Base-by-base conservation (phyloP, 2,329 filamentous ascomycete genomes). In the Coccinonectria pachysandricola region DNA sequence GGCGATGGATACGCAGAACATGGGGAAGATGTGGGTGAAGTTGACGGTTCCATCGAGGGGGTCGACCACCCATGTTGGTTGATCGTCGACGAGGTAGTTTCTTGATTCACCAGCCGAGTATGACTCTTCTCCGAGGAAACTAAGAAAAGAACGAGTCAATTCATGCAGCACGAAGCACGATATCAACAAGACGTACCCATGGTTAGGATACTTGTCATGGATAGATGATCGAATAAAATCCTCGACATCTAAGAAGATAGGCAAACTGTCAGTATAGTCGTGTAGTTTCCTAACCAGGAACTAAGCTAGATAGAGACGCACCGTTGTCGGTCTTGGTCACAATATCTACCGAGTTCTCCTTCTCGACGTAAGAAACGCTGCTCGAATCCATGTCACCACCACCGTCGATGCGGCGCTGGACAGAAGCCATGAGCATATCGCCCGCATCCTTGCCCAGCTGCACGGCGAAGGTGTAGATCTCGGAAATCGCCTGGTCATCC, bases 1-100 rank as follows among this genome's bases (percentile, higher is more conserved):
- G 24, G 66, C 79, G 43, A 86, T 84, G 18, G 76, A 82, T 21
- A 86, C 75, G 52, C 81, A 86, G 56, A 82, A 85, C 75, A 84
- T 83, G 32, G 79, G 79, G 46, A 83, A 84, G 5, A 83, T 65
- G 50, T 86, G 81, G 15, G 79, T 82, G 56, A 80, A 86, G 60
- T 86, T 86, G 33, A 86, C 79, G 3, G 81, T 86, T 59, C 78
- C 79, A 45, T 86, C 80, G 15, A 86, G 64, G 7, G 81, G 80
- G 52, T 87, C 81, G 20, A 86, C 67, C 43, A 76, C 73, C 81
- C 80, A 86, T 16, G 80, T 84, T 21, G 79, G 79, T 1, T 56
- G 42, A 19, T 67, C 49, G 23, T 57, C 59, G 34, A 86, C 74
- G 5, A 85, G 65, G 45, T 85, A 86, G 23, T 74, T 62, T 42